These are phyloP conservation scores for Cadophora sp. DNA, from an alignment of 2,329 filamentous ascomycete species.

Conservation along the genomic window DNA sequence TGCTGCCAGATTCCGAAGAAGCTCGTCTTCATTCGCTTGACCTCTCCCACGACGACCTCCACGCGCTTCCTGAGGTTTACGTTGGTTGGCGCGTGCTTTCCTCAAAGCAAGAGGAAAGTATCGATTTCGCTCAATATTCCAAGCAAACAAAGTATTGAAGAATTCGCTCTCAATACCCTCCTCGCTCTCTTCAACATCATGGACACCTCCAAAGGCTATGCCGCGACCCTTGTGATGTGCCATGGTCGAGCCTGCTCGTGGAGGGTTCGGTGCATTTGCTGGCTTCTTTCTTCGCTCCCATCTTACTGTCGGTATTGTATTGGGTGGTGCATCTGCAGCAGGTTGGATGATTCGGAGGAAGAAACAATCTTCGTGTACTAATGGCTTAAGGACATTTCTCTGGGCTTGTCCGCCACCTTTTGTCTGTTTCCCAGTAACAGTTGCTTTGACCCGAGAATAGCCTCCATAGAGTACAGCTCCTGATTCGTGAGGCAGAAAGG, in stretches of 20 bases:
- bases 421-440: constrained; percentile 66
- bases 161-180: constrained; percentile 98
- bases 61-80: constrained; percentile 63
- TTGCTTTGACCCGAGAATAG: constrained; percentile 88
- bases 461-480: constrained; percentile 92
- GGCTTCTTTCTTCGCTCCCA: constrained; percentile 96
- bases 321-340: constrained; percentile 67
- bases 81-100: constrained; percentile 72
- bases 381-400: constrained; percentile 79
- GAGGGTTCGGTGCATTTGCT: constrained; percentile 83
- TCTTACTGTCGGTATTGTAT: constrained; percentile 73
- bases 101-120: constrained; percentile 86
- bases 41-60: constrained; percentile 73
- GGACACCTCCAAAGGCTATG: constrained; percentile 92
- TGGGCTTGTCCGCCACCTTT: constrained; percentile 64
- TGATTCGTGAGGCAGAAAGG: constrained; percentile 86
- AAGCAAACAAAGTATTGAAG: constrained; percentile 89
- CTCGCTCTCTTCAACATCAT: constrained; percentile 89
- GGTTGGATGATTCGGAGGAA: constrained; percentile 83
- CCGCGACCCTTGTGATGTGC: constrained; percentile 91
- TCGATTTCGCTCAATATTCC: constrained; percentile 94
- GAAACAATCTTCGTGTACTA: constrained; percentile 95
- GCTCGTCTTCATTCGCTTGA: constrained; percentile 90
- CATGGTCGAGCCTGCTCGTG: constrained; percentile 91
- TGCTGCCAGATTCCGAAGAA: constrained; percentile 84